phyloP scores from a whole-genome alignment of 306 rosid species.

The Malus sylvestris region DNA sequence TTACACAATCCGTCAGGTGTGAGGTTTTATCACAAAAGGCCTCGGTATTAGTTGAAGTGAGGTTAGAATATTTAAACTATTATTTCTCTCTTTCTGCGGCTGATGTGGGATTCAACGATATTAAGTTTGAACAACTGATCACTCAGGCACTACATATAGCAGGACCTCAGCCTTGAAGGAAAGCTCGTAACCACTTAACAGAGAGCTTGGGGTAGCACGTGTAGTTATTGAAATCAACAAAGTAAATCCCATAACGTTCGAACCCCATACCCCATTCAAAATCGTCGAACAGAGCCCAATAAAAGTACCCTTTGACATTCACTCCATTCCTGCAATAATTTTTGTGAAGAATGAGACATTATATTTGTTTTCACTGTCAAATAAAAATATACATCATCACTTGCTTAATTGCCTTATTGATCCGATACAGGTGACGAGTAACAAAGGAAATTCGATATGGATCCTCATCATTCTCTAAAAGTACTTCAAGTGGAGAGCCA shows the following conservation, averaged over 20 bases:
- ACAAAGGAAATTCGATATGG: not conserved
- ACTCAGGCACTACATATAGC: no score
- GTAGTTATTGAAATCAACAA: not conserved
- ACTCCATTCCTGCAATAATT: not conserved
- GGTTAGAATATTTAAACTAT: no score
- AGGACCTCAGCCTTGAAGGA: no score
- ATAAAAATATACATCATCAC: not conserved
- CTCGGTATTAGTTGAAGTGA: no score
- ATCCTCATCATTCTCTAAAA: not conserved
- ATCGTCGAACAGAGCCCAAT: not conserved
- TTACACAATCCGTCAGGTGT: no score
- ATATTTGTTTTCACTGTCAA: not conserved
- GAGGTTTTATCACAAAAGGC: no score
- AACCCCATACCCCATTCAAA: slow-evolving; percentile 3
- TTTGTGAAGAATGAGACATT: not conserved
- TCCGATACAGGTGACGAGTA: not conserved
- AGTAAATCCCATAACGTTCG: not conserved
- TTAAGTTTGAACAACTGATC: no score
- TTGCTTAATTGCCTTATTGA: not conserved
- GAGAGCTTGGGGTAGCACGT: not conserved
- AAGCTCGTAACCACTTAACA: not conserved
- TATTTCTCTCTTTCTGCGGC: no score
- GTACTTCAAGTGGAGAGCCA: not conserved
- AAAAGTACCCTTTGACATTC: slow-evolving; percentile 7
- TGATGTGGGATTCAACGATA: no score